Evolutionary conservation across 176 grass and related monocot species (phyloP), one percentile per base, ranked within the genome.

Genomic region (Oryza meridionalis): DNA sequence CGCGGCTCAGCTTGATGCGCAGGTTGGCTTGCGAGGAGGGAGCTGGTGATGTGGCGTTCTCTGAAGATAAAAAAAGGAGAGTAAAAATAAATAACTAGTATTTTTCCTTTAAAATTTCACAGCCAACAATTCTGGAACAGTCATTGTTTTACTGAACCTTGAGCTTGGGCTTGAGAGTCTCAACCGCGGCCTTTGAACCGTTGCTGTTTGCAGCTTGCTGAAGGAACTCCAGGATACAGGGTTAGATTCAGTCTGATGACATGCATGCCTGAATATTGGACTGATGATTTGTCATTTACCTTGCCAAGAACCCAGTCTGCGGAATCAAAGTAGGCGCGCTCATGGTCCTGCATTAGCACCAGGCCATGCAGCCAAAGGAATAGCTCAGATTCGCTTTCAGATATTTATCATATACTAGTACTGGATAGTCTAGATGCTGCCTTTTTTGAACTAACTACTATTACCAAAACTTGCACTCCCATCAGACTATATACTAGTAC

Each of bases 271-370:
- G 86, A 79, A 58, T 50, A 13, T 32, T 45, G 67, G 24, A 8
- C 16, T 13, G 46, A 33, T 21, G 55, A 24, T 2, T 83, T 2
- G 10, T 40, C 10, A 9, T 33, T 61, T 85, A 97, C 94, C 92
- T 97, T 97, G 84, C 94, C 90, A 38, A 97, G 94, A 67, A 91
- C 92, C 94, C 94, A 97, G 73, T 97, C 94, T 0, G 94, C 94
- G 3, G 94, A 97, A 65, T 97, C 94, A 63, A 94, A 97, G 65
- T 97, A 97, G 55, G 94, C 90, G 27, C 92, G 88, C 89, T 97
- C 92, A 75, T 97, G 86, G 76, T 97, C 91, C 96, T 98, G 74
- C 83, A 89, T 77, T n/a, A 51, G 37, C 32, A 42, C 19, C n/a
- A 15, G 80, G 37, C 17, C 1, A 67, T 72, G 59, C 11, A 73